A percentile compares a stretch with the other conserved stretches of the same genome.
phyloP scores from a whole-genome alignment of 2,329 filamentous ascomycete species.

The Zymoseptoria ardabiliae region DNA sequence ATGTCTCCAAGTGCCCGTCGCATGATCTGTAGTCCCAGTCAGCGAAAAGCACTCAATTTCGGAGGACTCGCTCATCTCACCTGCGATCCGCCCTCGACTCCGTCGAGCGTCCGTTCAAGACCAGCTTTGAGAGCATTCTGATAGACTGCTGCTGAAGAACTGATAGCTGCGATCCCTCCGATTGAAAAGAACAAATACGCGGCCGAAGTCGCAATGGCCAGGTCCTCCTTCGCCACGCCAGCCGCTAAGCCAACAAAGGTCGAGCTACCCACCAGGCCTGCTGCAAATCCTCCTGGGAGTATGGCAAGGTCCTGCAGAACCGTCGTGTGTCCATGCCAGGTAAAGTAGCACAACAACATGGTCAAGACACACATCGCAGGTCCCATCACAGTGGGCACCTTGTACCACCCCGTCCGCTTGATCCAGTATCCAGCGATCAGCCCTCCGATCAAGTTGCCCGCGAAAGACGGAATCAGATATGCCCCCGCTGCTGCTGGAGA shows the following conservation, averaged over 20 bases:
- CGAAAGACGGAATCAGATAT: conserved; percentile 59
- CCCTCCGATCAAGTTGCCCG: conserved; percentile 59
- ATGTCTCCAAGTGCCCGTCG: conserved; percentile 34
- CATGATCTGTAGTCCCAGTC: conserved; percentile 32
- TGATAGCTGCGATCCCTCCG: conserved; percentile 36
- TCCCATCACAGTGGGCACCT: conserved; percentile 45
- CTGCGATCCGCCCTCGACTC: conserved; percentile 23
- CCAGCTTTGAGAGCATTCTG: conserved; percentile 30
- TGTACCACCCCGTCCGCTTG: conserved; percentile 53
- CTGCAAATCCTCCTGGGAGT: conserved; percentile 46
- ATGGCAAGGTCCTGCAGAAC: conserved; percentile 32
- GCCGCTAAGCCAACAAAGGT: conserved; percentile 46
- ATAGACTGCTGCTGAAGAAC: conserved; percentile 33
- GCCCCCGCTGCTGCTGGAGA: conserved; percentile 53
- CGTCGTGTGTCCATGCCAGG: conserved; percentile 55
- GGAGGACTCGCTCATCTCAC: conserved; percentile 7
- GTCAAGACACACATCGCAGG: conserved; percentile 43
- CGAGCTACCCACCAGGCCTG: conserved; percentile 40
- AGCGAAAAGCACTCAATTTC: neutral
- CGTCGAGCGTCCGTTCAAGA: conserved; percentile 28
- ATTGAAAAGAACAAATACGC: conserved; percentile 42
- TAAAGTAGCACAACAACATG: conserved; percentile 46
- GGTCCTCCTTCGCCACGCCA: conserved; percentile 38
- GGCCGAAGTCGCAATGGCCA: conserved; percentile 45
- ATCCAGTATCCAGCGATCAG: conserved; percentile 54